A percentile compares a stretch with the other conserved stretches of the same genome.
Conservation (phyloP, 768 basidiomycete genomes). For the Mycena galopus region DNA sequence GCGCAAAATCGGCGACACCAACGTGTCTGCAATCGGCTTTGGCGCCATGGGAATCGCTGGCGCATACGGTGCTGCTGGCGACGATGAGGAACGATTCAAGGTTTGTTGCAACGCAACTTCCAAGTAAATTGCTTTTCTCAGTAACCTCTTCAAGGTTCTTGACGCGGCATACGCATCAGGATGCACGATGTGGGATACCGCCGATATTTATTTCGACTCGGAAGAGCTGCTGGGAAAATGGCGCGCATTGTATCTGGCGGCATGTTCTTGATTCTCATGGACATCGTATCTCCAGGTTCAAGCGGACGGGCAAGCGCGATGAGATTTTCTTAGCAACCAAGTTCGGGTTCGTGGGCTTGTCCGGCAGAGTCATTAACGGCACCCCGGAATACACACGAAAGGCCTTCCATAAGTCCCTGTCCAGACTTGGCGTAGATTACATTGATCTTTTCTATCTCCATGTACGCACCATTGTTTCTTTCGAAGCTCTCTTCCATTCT, state of each 20-base stretch:
- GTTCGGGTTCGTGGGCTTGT: slow-evolving; percentile 40
- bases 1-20: slow-evolving; percentile 58
- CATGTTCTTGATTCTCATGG: not conserved
- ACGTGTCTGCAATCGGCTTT: slow-evolving; percentile 69
- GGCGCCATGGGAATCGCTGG: slow-evolving; percentile 71
- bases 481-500: not conserved
- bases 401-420: slow-evolving; percentile 54
- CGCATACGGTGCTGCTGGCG: slow-evolving; percentile 57
- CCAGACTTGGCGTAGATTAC: slow-evolving; percentile 54
- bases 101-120: slow-evolving; percentile 42
- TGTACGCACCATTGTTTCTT: slow-evolving; percentile 33
- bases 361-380: slow-evolving; percentile 38
- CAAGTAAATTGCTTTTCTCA: not conserved
- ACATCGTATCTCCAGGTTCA: slow-evolving; percentile 53
- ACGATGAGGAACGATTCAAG: slow-evolving; percentile 74
- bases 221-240: slow-evolving; percentile 62
- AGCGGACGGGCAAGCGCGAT: slow-evolving; percentile 61
- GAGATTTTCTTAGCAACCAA: slow-evolving; percentile 77
- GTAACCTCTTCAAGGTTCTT: slow-evolving; percentile 46
- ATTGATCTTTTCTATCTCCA: slow-evolving; percentile 66
- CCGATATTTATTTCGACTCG: slow-evolving; percentile 60
- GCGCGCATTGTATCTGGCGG: slow-evolving; percentile 37
- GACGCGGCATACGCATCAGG: slow-evolving; percentile 58
- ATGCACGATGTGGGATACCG: slow-evolving; percentile 64
- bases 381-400: slow-evolving; percentile 56